Percentiles rank a stretch among this genome's conserved stretches.
Evolutionary conservation across 345 rosid species (phyloP).

Genomic region (Citrus australasica): DNA sequence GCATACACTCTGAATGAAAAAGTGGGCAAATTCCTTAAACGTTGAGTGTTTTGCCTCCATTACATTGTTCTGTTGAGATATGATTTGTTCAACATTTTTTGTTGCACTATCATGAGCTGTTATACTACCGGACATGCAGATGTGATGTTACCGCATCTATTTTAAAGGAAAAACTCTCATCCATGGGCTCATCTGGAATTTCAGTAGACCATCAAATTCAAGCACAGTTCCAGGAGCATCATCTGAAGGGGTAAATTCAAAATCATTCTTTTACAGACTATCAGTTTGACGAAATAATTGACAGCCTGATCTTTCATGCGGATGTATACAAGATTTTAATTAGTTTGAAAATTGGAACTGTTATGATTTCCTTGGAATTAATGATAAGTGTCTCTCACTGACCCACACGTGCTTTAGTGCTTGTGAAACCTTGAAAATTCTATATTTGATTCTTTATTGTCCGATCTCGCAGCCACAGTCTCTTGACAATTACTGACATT

Average conservation of each 20-base stretch:
- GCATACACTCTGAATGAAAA: neutral
- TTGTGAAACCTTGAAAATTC: neutral
- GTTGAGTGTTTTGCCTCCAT: conserved; percentile 14
- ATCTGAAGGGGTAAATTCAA: conserved; percentile 75
- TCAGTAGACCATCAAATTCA: conserved; percentile 98
- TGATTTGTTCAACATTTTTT: neutral
- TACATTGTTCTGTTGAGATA: neutral
- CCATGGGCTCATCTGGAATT: conserved; percentile 93
- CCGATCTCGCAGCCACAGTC: conserved; percentile 60
- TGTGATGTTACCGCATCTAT: conserved; percentile 71
- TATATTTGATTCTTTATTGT: conserved; percentile 14
- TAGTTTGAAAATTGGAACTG: conserved; percentile 5
- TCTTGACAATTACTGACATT: conserved; percentile 80
- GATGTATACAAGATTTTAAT: neutral
- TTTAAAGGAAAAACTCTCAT: conserved; percentile 69
- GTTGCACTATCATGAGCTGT: neutral
- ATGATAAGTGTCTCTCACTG: neutral
- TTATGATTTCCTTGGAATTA: neutral
- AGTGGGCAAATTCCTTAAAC: conserved; percentile 5
- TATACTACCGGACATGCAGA: conserved; percentile 24
- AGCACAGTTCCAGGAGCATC: conserved; percentile 81
- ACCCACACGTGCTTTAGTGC: neutral
- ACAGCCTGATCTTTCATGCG: neutral
- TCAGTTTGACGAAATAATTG: neutral
- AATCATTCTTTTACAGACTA: neutral